phyloP scores from a whole-genome alignment of 2,329 filamentous ascomycete species.

The Alternaria gansuensis region DNA sequence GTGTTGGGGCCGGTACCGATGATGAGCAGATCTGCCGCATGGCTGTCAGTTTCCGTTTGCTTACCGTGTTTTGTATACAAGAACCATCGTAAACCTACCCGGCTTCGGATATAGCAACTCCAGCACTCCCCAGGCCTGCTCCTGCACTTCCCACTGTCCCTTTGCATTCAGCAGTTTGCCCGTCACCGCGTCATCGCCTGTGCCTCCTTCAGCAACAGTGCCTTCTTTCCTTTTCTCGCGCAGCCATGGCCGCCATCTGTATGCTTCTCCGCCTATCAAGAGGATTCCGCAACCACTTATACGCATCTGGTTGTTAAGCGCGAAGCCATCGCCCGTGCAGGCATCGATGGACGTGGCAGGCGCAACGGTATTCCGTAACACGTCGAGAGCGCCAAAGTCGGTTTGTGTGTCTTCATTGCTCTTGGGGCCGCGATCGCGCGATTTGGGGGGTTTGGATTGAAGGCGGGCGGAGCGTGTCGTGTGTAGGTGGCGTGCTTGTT shows the following conservation, averaged over 20 bases:
- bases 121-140: slow-evolving; percentile 77
- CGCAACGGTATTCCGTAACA: slow-evolving; percentile 76
- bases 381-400: slow-evolving; percentile 79
- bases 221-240: slow-evolving; percentile 49
- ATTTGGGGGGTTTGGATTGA: slow-evolving; percentile 53
- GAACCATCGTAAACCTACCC: slow-evolving; percentile 63
- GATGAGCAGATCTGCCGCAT: slow-evolving; percentile 76
- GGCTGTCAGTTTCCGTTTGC: slow-evolving; percentile 22
- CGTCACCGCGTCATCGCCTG: slow-evolving; percentile 49
- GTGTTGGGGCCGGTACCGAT: slow-evolving; percentile 84
- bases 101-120: slow-evolving; percentile 86
- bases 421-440: slow-evolving; percentile 67
- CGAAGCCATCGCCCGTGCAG: slow-evolving; percentile 84
- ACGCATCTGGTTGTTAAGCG: slow-evolving; percentile 80
- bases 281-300: slow-evolving; percentile 76
- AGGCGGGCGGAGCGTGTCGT: slow-evolving; percentile 22
- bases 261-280: slow-evolving; percentile 86
- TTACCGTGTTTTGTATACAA: neutral
- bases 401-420: slow-evolving; percentile 70
- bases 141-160: slow-evolving; percentile 80
- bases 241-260: slow-evolving; percentile 86
- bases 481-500: slow-evolving; percentile 34
- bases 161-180: slow-evolving; percentile 72
- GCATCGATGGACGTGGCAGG: slow-evolving; percentile 86
- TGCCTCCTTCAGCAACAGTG: slow-evolving; percentile 26